phyloP scores from a whole-genome alignment of 306 rosid genomes.

The Arachis stenosperma region DNA sequence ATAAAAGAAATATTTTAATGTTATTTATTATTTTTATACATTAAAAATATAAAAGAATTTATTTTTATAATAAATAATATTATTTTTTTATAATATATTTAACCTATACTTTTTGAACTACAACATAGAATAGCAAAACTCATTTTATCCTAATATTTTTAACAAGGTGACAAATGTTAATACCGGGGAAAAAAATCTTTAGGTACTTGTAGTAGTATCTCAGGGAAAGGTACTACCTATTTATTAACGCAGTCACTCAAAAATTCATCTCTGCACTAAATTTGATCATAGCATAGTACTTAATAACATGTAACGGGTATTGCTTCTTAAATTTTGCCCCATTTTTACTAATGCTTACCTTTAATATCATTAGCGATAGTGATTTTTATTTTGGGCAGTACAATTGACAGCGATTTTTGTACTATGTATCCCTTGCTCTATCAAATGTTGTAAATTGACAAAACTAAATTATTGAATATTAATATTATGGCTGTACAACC shows the following conservation, averaged over 20 bases:
- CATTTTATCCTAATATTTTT: no score
- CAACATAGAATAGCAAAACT: no score
- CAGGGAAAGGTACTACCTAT: constrained; percentile 8
- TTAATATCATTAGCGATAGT: background rate
- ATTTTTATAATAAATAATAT: no score
- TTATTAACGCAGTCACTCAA: constrained; percentile 7
- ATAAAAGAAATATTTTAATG: no score
- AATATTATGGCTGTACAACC: background rate
- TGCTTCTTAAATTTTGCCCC: constrained; percentile 3
- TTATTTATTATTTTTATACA: no score
- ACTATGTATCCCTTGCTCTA: background rate
- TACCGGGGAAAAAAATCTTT: background rate
- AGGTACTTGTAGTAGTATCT: background rate
- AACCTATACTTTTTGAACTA: no score
- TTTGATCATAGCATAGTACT: background rate
- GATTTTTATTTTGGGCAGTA: background rate
- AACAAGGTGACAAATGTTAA: no score
- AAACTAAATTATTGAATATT: background rate
- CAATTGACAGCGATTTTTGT: constrained; percentile 7
- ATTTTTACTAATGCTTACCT: constrained; percentile 13
- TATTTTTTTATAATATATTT: no score
- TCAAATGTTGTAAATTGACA: background rate
- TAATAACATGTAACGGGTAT: constrained; percentile 7
- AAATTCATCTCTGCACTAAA: constrained; percentile 11
- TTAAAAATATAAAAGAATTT: no score